A percentile compares a stretch with the other conserved stretches of the same genome.
phyloP scores from a whole-genome alignment of 768 basidiomycete species.

The Leucogyrophana mollusca region DNA sequence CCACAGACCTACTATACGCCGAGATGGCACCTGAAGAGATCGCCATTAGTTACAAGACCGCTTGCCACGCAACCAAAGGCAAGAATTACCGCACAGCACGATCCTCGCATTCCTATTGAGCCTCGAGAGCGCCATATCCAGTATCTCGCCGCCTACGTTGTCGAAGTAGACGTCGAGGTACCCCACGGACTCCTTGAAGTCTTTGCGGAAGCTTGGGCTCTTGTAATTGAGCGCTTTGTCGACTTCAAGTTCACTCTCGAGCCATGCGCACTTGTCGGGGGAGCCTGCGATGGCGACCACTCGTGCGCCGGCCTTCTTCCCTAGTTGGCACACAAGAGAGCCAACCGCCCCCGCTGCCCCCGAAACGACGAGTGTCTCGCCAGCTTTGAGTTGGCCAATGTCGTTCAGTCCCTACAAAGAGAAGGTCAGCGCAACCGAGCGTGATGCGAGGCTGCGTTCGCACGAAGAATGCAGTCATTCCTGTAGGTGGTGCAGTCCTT shows the following conservation, averaged over 20 bases:
- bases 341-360: constrained; percentile 93
- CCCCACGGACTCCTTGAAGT: constrained; percentile 70
- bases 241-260: constrained; percentile 81
- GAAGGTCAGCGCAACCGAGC: constrained; percentile 5
- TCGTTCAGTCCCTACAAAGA: constrained; percentile 71
- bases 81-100: constrained; percentile 65
- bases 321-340: constrained; percentile 80
- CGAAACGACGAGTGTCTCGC: constrained; percentile 83
- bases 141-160: constrained; percentile 78
- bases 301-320: constrained; percentile 72
- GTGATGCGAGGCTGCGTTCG: constrained; percentile 15
- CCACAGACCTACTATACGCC: constrained; percentile 60
- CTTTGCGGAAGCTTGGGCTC: constrained; percentile 60
- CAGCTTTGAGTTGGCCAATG: constrained; percentile 75
- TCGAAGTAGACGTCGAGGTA: constrained; percentile 87
- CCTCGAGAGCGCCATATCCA: constrained; percentile 73
- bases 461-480: constrained; percentile 90
- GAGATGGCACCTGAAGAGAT: constrained; percentile 73
- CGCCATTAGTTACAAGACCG: background rate
- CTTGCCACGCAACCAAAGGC: background rate
- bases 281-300: constrained; percentile 90
- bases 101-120: constrained; percentile 79
- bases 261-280: constrained; percentile 80
- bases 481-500: constrained; percentile 33
- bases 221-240: constrained; percentile 90